These are phyloP conservation scores for Clitopilus hobsonii DNA, from an alignment of 768 basidiomycete species.

Conservation along the genomic window DNA sequence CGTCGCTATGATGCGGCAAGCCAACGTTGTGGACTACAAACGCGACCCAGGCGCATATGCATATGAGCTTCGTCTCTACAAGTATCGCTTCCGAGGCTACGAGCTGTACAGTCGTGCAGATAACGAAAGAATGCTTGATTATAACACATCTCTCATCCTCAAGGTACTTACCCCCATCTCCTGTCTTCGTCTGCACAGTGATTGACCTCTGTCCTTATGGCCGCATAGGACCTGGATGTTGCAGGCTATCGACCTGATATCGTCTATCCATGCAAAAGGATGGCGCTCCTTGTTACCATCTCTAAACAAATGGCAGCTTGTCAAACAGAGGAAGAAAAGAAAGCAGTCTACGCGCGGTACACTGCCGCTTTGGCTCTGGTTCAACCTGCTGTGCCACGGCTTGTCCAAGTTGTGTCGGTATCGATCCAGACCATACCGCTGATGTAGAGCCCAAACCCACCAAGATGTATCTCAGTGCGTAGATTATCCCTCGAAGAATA, in stretches of 20 bases:
- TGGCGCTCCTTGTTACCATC: background rate
- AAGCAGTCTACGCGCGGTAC: background rate
- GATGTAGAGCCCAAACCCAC: too few species aligned
- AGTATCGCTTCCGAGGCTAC: background rate
- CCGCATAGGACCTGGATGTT: background rate
- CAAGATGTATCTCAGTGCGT: too few species aligned
- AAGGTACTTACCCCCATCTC: background rate
- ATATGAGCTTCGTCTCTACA: conserved; percentile 18
- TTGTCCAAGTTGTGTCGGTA: too few species aligned
- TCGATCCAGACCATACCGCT: too few species aligned
- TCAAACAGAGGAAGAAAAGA: background rate
- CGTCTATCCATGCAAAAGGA: background rate
- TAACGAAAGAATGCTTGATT: background rate
- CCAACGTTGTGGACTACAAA: conserved; percentile 50
- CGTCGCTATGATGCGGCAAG: conserved; percentile 59
- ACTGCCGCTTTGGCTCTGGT: background rate
- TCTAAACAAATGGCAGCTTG: background rate
- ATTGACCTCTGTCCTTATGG: background rate
- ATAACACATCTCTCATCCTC: background rate
- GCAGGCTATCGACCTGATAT: background rate
- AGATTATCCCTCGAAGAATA: too few species aligned
- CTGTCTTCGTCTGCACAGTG: background rate
- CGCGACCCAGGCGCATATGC: conserved; percentile 20
- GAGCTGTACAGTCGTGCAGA: background rate
- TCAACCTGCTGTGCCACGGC: too few species aligned